Base-by-base conservation (phyloP, 1,284 basidiomycete species). In the Farysia itapuensis region DNA sequence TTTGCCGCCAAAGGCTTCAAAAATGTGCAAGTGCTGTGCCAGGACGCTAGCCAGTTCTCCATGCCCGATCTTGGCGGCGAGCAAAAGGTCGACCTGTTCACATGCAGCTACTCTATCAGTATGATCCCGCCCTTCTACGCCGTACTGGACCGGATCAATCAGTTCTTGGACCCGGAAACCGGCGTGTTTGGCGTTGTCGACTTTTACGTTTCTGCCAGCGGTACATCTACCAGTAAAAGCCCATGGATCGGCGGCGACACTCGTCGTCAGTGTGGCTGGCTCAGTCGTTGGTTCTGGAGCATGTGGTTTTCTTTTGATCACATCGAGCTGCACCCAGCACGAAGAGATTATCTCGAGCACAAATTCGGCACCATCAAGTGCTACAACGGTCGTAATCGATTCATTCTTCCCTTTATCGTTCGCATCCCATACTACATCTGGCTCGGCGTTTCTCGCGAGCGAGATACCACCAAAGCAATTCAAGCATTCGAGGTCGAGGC, bases 141-240 rank as follows among this genome's bases (percentile, higher is more conserved):
- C 6, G 80, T 86, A 4, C 77, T 88, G 25, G 87, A 89, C 71
- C 81, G 86, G 12, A 82, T 88, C 59, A 84, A 87, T 47, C 81
- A 84, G 39, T 82, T 88, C 22, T 80, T 90, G 19, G 83, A 84
- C 56, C 84, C 86, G 4, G 76, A 83, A 39, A 79, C 81, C 0
- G 88, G 88, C 32, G 72, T 90, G 3, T 78, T 89, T 22, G 82
- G 83, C 29, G 87, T 89, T 9, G 86, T 83, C 21, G 88, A 90
- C 79, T 90, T 90, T 70, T 90, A 89, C 76, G 87, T 87, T 2
- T 85, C 87, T 1, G 84, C 80, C 50, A 83, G 81, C 43, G 81
- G 80, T 66, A 83, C 82, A 4, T 78, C 82, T 15, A 81, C 82
- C 44, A 83, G 84, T 48, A 84, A 83, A 63, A 65, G 54, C 36